Evolutionary conservation across 2,329 filamentous ascomycete species (phyloP).

Genomic region (Fusarium scirpi): DNA sequence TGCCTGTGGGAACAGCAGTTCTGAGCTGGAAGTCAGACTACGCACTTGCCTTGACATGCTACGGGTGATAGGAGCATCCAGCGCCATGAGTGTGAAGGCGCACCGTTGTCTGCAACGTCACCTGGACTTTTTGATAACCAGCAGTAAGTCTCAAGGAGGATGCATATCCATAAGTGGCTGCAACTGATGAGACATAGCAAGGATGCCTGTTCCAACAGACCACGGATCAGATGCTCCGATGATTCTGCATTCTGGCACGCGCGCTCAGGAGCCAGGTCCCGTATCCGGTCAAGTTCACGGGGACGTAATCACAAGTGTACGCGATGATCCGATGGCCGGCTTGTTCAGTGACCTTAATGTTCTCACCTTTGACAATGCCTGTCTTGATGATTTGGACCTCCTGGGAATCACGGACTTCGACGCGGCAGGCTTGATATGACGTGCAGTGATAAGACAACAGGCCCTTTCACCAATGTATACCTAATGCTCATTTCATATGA

Average conservation of each 20-base stretch:
- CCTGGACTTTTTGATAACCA: slow-evolving; percentile 32
- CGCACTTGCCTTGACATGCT: neutral
- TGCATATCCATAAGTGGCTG: neutral
- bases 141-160: slow-evolving; percentile 11
- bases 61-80: neutral
- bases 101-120: slow-evolving; percentile 4
- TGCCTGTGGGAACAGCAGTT: neutral
- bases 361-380: neutral
- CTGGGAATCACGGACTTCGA: neutral
- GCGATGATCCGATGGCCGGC: neutral
- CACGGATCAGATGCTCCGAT: neutral
- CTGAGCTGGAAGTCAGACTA: neutral
- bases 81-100: neutral
- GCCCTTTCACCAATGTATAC: neutral
- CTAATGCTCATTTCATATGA: neutral
- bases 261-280: neutral
- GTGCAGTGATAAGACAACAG: no score
- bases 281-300: neutral
- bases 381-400: neutral
- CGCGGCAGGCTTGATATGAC: neutral
- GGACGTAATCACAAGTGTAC: neutral
- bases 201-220: neutral
- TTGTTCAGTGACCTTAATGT: neutral
- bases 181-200: neutral
- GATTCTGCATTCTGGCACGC: neutral